Evolutionary conservation across 352 stramenopile genomes (phyloP).

Genomic region (Pythium rhizo-oryzae): DNA sequence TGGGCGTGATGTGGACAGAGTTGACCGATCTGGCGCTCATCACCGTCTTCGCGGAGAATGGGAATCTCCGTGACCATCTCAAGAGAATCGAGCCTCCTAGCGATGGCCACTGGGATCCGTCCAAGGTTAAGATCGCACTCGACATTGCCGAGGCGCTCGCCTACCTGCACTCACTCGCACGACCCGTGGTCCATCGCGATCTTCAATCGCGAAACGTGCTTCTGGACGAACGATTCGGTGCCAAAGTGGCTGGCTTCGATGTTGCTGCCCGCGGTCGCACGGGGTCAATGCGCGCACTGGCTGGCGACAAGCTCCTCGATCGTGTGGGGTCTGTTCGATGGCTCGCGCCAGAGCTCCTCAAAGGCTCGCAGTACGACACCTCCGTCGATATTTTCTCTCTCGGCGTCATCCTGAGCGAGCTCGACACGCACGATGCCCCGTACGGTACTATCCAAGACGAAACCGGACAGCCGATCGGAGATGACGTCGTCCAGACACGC

Average conservation of each 20-base stretch:
- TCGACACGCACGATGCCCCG: constrained; percentile 19
- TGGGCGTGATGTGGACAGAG: constrained; percentile 35
- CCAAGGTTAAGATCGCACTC: constrained; percentile 19
- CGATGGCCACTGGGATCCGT: neutral
- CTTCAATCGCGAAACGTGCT: constrained; percentile 12
- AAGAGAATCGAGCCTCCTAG: neutral
- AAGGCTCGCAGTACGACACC: constrained; percentile 5
- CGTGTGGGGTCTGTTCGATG: constrained; percentile 11
- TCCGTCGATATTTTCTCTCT: constrained; percentile 26
- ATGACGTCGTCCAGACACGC: constrained; percentile 1
- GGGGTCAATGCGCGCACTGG: neutral
- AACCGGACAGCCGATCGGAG: constrained; percentile 6
- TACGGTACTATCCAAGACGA: constrained; percentile 13
- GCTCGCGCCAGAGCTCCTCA: constrained; percentile 24
- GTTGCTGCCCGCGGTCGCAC: neutral
- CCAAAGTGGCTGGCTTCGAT: constrained; percentile 4
- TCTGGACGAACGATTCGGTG: neutral
- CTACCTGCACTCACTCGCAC: constrained; percentile 27
- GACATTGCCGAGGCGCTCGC: constrained; percentile 26
- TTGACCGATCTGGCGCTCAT: constrained; percentile 25
- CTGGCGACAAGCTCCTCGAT: neutral
- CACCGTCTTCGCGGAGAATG: constrained; percentile 26
- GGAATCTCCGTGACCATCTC: constrained; percentile 23
- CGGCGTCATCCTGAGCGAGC: constrained; percentile 23
- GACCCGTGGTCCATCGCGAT: constrained; percentile 15